Percentiles rank a stretch among this genome's conserved stretches.
phyloP scores from a whole-genome alignment of 805 yeast species.

The Myxozyma vanderwaltii region DNA sequence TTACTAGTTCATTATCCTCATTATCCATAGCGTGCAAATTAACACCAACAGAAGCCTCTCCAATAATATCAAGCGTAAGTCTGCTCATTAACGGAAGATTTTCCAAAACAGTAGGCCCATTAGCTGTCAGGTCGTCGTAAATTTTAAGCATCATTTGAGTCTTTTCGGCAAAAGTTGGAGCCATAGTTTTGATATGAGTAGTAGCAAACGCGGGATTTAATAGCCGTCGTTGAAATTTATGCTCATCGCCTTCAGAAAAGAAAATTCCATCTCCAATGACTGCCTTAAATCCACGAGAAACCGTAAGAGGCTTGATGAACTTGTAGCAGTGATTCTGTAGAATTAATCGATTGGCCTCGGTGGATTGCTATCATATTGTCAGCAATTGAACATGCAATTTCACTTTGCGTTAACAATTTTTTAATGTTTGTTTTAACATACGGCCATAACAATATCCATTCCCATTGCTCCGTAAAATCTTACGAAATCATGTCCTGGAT shows the following conservation, averaged over 20 bases:
- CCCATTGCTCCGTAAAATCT: conserved; percentile 27
- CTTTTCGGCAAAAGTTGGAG: conserved; percentile 23
- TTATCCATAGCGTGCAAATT: conserved; percentile 22
- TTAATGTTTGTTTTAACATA: too few relatives aligned
- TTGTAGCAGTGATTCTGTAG: conserved; percentile 27
- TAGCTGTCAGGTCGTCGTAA: conserved; percentile 7
- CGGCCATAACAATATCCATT: conserved; percentile 14
- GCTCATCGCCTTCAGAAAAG: conserved; percentile 30
- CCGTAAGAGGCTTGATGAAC: conserved; percentile 24
- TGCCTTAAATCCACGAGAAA: conserved; percentile 19
- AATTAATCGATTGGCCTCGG: conserved; percentile 20
- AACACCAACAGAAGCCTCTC: conserved; percentile 28
- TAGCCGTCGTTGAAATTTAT: conserved; percentile 28
- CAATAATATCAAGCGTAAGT: conserved; percentile 27
- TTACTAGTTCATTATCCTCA: conserved; percentile 24
- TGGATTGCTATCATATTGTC: background rate
- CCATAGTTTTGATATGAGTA: conserved; percentile 20
- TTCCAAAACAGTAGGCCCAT: conserved; percentile 11
- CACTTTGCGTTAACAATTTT: too few relatives aligned
- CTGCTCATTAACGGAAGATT: conserved; percentile 12
- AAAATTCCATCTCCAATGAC: conserved; percentile 30
- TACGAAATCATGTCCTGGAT: conserved; percentile 14
- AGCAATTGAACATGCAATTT: too few relatives aligned
- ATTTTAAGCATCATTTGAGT: background rate
- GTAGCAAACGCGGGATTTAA: conserved; percentile 22